Percentiles rank a stretch among this genome's conserved stretches.
These are phyloP conservation scores for Clonostachys sp. DNA, from an alignment of 2,329 filamentous ascomycete genomes.

Conservation along the genomic window DNA sequence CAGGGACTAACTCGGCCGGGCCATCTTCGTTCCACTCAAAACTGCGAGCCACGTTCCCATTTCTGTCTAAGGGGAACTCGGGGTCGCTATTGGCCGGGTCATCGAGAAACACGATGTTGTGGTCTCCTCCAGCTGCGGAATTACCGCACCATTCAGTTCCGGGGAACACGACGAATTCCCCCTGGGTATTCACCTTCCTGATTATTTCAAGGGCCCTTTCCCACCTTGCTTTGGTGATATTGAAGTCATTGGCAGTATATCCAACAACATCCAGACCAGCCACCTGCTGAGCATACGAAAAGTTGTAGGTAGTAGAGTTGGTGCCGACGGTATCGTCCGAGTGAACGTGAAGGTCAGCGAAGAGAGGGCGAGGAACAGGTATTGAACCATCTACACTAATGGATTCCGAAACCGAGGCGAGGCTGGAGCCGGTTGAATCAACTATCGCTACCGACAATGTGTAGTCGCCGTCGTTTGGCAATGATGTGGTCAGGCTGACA, in stretches of 20 bases:
- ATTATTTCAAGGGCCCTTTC: conserved; percentile 16
- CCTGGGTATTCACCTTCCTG: conserved; percentile 11
- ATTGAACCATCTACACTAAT: conserved; percentile 9
- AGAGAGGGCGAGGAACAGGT: conserved; percentile 15
- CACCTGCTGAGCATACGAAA: conserved; percentile 24
- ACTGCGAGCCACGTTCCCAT: conserved; percentile 23
- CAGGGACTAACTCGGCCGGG: conserved; percentile 18
- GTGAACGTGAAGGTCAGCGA: conserved; percentile 27
- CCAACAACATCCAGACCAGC: conserved; percentile 27
- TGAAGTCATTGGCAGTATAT: conserved; percentile 31
- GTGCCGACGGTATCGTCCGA: conserved; percentile 30
- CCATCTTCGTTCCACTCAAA: conserved; percentile 29
- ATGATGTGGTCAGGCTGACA: background rate
- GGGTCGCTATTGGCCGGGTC: conserved; percentile 10
- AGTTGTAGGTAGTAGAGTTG: conserved; percentile 25
- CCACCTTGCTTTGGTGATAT: conserved; percentile 25
- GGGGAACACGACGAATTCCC: conserved; percentile 20
- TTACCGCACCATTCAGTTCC: conserved; percentile 28
- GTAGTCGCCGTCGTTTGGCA: background rate
- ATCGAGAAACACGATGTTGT: conserved; percentile 26
- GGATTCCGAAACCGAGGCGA: conserved; percentile 1
- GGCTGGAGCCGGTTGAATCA: background rate
- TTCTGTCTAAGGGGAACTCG: conserved; percentile 21
- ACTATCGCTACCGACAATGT: background rate
- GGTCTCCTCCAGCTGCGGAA: conserved; percentile 23